phyloP scores from a whole-genome alignment of 805 yeast genomes.

The Zygosaccharomyces lentus region DNA sequence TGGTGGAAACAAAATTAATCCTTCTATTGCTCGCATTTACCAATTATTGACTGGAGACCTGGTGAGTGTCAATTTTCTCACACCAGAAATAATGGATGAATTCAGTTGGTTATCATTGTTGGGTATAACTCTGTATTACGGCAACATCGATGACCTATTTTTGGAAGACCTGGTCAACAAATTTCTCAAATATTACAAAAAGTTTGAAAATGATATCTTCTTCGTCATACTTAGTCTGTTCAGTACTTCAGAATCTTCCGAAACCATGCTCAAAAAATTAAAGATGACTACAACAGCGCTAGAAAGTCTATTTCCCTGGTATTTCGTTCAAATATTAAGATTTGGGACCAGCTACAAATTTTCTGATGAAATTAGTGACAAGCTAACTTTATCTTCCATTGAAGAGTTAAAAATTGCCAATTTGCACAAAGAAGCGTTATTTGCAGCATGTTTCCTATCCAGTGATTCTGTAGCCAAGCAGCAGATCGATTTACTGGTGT shows the following conservation, averaged over 20 bases:
- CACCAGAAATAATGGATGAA: slow-evolving; percentile 37
- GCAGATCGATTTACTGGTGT: slow-evolving; percentile 36
- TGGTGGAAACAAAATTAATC: slow-evolving; percentile 39
- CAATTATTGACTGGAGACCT: slow-evolving; percentile 56
- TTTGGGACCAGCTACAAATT: slow-evolving; percentile 27
- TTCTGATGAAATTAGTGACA: slow-evolving; percentile 35
- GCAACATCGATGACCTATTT: slow-evolving; percentile 41
- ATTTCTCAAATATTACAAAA: slow-evolving; percentile 10
- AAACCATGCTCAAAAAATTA: slow-evolving; percentile 14
- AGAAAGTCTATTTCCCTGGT: slow-evolving; percentile 49
- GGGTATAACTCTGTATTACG: slow-evolving; percentile 59
- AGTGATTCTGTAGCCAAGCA: slow-evolving; percentile 44
- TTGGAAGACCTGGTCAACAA: slow-evolving; percentile 29
- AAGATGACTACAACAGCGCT: slow-evolving; percentile 18
- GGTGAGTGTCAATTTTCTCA: slow-evolving; percentile 28
- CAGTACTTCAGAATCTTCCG: slow-evolving; percentile 16
- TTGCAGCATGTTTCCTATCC: slow-evolving; percentile 53
- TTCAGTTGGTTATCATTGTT: slow-evolving; percentile 66
- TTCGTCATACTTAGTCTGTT: slow-evolving; percentile 19
- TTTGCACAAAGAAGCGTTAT: slow-evolving; percentile 56
- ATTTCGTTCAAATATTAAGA: slow-evolving; percentile 44
- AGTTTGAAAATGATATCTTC: slow-evolving; percentile 8
- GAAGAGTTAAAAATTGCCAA: slow-evolving; percentile 47
- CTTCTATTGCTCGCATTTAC: slow-evolving; percentile 57
- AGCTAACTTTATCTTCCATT: slow-evolving; percentile 43